A percentile compares a stretch with the other conserved stretches of the same genome.
phyloP scores from a whole-genome alignment of 2,329 filamentous ascomycete species.

The Atkinsonella hypoxylon region DNA sequence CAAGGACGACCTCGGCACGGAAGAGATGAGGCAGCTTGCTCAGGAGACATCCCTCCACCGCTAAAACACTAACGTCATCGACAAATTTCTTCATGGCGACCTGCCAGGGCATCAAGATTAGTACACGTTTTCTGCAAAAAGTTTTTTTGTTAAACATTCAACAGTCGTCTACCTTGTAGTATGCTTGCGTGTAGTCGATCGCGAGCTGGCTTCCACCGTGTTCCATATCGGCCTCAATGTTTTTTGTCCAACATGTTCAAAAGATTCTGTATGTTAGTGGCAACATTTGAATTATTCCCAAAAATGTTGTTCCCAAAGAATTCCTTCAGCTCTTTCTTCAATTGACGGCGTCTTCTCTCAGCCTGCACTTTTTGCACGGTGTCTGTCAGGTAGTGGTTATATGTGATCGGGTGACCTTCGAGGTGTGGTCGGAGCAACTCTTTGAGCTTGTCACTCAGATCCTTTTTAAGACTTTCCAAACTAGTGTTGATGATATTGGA shows the following conservation, averaged over 20 bases:
- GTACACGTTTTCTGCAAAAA: neutral
- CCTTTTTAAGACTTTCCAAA: conserved; percentile 10
- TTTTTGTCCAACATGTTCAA: neutral
- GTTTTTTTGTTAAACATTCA: no score
- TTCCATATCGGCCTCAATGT: conserved; percentile 2
- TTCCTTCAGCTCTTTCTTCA: neutral
- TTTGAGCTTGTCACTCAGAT: conserved; percentile 16
- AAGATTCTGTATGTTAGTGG: neutral
- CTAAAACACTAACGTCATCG: conserved; percentile 14
- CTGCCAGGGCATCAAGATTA: conserved; percentile 6
- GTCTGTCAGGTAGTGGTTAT: conserved; percentile 35
- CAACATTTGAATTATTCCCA: neutral
- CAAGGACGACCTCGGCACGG: conserved; percentile 8
- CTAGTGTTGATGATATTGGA: conserved; percentile 10
- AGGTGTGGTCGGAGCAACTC: conserved; percentile 4
- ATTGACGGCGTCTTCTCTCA: conserved; percentile 1
- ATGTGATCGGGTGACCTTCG: conserved; percentile 37
- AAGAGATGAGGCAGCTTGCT: conserved; percentile 11
- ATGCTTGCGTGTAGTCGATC: conserved; percentile 26
- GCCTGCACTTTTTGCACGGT: conserved; percentile 19
- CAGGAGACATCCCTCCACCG: conserved; percentile 14
- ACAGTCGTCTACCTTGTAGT: conserved; percentile 23
- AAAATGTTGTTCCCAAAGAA: neutral
- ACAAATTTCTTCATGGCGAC: conserved; percentile 12
- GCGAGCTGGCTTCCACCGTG: conserved; percentile 5